phyloP scores from a whole-genome alignment of 345 rosid genomes.

The Bretschneidera sinensis region DNA sequence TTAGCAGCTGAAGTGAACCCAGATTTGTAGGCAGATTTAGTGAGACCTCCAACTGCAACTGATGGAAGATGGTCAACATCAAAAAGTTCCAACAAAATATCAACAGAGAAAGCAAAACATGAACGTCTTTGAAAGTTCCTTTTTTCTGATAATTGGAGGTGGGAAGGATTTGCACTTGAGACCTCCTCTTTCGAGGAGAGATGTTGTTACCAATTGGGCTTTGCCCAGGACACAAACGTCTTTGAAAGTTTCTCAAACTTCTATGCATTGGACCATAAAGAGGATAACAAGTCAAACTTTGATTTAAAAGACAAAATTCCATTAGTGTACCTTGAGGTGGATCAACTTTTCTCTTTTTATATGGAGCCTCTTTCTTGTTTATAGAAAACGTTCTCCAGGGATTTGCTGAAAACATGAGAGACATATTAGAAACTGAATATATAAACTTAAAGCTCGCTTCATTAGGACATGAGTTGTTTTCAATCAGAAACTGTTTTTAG shows the following conservation, averaged over 20 bases:
- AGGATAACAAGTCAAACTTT: constrained; percentile 8
- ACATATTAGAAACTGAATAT: constrained; percentile 14
- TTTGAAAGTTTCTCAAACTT: constrained; percentile 18
- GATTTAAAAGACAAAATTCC: constrained; percentile 1
- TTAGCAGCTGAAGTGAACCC: constrained; percentile 34
- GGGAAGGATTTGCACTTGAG: no score
- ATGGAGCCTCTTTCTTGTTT: constrained; percentile 70
- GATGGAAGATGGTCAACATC: constrained; percentile 5
- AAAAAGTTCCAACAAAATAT: not conserved
- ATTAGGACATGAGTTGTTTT: not conserved
- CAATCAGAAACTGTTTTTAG: not conserved
- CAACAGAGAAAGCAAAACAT: not conserved
- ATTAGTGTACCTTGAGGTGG: constrained; percentile 58
- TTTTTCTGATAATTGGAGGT: no score
- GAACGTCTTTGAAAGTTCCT: not conserved
- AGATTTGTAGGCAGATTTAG: constrained; percentile 53
- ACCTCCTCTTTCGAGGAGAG: no score
- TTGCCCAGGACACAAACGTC: constrained; percentile 10
- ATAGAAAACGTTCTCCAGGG: constrained; percentile 59
- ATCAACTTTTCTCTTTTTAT: constrained; percentile 78
- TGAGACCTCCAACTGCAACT: constrained; percentile 35
- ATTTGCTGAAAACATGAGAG: constrained; percentile 49
- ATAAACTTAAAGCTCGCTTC: not conserved
- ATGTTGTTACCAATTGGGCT: no score
- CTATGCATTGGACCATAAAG: constrained; percentile 7